Percentiles rank a stretch among this genome's conserved stretches.
Evolutionary conservation across 306 rosid species (phyloP).

Genomic region (Malus sylvestris): DNA sequence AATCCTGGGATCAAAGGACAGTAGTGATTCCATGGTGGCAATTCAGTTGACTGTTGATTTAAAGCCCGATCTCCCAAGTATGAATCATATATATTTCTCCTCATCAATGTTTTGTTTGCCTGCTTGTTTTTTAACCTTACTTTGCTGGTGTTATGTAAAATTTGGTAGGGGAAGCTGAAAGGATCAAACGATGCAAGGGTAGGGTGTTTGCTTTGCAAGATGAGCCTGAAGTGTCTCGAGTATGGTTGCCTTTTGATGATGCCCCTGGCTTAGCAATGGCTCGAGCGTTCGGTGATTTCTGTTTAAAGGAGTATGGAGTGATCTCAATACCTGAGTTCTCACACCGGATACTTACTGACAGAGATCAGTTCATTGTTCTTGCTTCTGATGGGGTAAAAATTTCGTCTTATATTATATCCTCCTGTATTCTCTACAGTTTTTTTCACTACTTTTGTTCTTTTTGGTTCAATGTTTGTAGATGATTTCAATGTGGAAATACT

Average conservation of each 20-base stretch:
- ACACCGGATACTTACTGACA: constrained; percentile 58
- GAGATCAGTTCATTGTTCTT: constrained; percentile 83
- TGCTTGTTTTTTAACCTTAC: constrained; percentile 12
- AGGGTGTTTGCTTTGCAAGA: constrained; percentile 94
- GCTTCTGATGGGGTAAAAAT: constrained; percentile 93
- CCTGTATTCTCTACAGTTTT: background rate
- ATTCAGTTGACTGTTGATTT: constrained; percentile 81
- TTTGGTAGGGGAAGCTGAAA: constrained; percentile 78
- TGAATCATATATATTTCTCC: constrained; percentile 5
- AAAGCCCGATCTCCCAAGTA: constrained; percentile 95
- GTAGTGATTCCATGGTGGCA: constrained; percentile 56
- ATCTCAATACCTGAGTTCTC: constrained; percentile 90
- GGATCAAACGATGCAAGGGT: constrained; percentile 83
- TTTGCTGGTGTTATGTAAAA: background rate
- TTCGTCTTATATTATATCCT: background rate
- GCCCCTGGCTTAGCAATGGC: constrained; percentile 99
- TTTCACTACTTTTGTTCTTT: background rate
- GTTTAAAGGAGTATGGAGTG: constrained; percentile 93
- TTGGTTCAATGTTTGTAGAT: background rate
- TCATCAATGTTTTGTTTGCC: constrained; percentile 2
- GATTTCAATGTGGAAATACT: background rate
- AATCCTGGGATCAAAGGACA: constrained; percentile 79
- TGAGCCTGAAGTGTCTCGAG: constrained; percentile 93
- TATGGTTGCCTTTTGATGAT: constrained; percentile 91
- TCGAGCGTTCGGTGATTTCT: constrained; percentile 95